Percentiles rank a stretch among this genome's conserved stretches.
These are phyloP conservation scores for Candida gorgasii DNA, from an alignment of 805 yeast species.

Conservation along the genomic window DNA sequence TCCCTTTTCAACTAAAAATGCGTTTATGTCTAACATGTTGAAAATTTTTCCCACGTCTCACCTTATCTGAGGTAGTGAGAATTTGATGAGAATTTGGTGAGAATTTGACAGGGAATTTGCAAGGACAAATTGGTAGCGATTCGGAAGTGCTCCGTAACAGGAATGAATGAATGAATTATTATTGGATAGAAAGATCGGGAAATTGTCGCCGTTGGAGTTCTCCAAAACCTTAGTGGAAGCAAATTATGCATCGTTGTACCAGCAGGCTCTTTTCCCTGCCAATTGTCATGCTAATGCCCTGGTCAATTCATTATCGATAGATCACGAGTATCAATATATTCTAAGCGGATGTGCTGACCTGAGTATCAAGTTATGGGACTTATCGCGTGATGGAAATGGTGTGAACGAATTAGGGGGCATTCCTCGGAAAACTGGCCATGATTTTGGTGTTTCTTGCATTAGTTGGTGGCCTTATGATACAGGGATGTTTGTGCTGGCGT, in stretches of 20 bases:
- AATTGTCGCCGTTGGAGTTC: conserved; percentile 32
- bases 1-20: conserved; percentile 94
- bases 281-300: conserved; percentile 51
- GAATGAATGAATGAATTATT: conserved; percentile 40
- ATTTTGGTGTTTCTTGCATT: conserved; percentile 69
- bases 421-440: conserved; percentile 50
- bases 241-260: conserved; percentile 30
- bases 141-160: too few relatives aligned
- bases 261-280: conserved; percentile 36
- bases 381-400: conserved; percentile 26
- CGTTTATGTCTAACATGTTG: conserved; percentile 85
- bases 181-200: conserved; percentile 33
- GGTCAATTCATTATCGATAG: conserved; percentile 62
- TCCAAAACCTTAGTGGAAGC: conserved; percentile 38
- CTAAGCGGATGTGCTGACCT: conserved; percentile 78
- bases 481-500: conserved; percentile 81
- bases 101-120: background rate
- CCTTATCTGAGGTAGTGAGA: background rate
- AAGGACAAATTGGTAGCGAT: background rate
- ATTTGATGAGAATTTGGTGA: too few relatives aligned
- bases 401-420: conserved; percentile 32
- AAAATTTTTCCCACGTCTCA: conserved; percentile 1
- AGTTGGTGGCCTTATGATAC: conserved; percentile 90
- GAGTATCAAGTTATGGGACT: conserved; percentile 68
- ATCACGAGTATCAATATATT: conserved; percentile 48